Conservation (phyloP, 2,329 filamentous ascomycete genomes). For the Didymella arachidicola region DNA sequence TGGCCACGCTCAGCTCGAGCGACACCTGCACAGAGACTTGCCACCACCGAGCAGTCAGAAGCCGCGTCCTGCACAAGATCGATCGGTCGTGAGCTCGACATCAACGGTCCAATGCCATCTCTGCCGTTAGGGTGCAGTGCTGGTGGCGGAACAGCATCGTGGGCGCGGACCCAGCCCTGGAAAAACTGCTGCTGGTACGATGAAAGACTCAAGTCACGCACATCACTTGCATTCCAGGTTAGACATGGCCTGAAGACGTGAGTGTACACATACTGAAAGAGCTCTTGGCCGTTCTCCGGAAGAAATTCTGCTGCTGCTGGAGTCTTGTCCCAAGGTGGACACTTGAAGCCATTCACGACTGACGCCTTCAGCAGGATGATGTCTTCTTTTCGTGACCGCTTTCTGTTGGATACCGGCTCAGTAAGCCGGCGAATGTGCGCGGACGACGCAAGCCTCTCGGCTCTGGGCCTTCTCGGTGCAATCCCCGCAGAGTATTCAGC, state of each 20-base stretch:
- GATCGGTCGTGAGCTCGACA: constrained; percentile 66
- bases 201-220: constrained; percentile 75
- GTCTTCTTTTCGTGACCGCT: constrained; percentile 73
- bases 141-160: constrained; percentile 67
- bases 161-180: constrained; percentile 80
- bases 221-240: constrained; percentile 60
- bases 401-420: constrained; percentile 64
- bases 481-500: not conserved
- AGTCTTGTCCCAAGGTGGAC: constrained; percentile 78
- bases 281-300: constrained; percentile 55
- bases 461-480: constrained; percentile 4
- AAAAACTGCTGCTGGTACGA: constrained; percentile 77
- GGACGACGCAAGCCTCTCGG: constrained; percentile 19
- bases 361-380: constrained; percentile 80
- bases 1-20: constrained; percentile 73
- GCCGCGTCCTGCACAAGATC: constrained; percentile 96
- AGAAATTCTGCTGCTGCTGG: constrained; percentile 71
- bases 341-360: constrained; percentile 80
- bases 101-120: constrained; percentile 56
- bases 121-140: constrained; percentile 46
- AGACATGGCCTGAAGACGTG: not conserved
- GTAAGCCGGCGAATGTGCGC: constrained; percentile 48
- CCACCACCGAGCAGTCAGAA: constrained; percentile 96
- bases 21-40: constrained; percentile 85
- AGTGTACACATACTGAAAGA: constrained; percentile 63